phyloP scores from a whole-genome alignment of 73 alveolate species.

The Breviolum minutum region DNA sequence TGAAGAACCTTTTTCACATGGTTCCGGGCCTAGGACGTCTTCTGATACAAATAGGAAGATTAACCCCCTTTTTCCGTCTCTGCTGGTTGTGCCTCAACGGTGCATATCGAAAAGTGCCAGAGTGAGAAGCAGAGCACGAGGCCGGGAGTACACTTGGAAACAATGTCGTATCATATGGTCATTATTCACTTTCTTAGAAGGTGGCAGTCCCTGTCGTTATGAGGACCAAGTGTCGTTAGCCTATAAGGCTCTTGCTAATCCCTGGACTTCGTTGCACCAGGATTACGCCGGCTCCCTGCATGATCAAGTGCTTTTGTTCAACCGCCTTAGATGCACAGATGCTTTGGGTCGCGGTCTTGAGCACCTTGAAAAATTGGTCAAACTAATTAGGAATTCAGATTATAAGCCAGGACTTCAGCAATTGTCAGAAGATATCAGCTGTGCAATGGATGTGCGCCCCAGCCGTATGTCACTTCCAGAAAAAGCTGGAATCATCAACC shows the following conservation, averaged over 20 bases:
- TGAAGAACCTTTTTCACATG: neutral
- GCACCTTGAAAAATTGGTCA: neutral
- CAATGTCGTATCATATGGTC: neutral
- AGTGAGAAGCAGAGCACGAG: neutral
- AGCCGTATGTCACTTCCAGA: neutral
- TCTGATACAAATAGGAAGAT: neutral
- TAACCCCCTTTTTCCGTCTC: neutral
- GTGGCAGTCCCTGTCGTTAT: too few relatives aligned
- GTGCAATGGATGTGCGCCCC: neutral
- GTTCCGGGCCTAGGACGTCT: neutral
- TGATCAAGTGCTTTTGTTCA: neutral
- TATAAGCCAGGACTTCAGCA: neutral
- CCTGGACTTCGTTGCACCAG: neutral
- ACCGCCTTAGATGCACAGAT: neutral
- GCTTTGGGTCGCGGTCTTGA: neutral
- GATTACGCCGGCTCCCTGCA: neutral
- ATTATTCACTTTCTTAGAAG: too few relatives aligned
- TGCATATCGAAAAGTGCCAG: neutral
- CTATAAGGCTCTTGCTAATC: neutral
- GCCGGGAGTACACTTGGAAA: neutral
- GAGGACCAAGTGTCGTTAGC: neutral
- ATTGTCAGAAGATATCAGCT: neutral
- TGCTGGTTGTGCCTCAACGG: neutral
- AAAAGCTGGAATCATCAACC: neutral
- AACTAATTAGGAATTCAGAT: neutral